phyloP scores from a whole-genome alignment of 129 eudicot genomes.

The Gnaphalium uliginosum region DNA sequence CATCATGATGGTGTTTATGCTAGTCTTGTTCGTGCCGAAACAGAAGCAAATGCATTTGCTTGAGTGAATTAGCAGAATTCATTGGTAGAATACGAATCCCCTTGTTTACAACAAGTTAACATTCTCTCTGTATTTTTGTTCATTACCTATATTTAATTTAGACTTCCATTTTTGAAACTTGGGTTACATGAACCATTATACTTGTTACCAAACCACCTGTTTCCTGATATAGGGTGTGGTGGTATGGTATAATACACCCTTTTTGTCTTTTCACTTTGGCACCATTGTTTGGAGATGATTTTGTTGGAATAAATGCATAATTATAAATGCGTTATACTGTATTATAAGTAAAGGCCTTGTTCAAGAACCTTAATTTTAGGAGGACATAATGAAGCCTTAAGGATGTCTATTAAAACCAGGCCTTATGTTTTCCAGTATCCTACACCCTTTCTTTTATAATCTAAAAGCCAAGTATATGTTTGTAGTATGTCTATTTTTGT shows the following conservation, averaged over 20 bases:
- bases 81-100: background rate
- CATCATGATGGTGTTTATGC: constrained; percentile 67
- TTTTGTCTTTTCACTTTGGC: background rate
- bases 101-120: background rate
- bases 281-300: background rate
- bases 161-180: background rate
- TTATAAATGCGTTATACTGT: no score
- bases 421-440: constrained; percentile 87
- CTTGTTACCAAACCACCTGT: background rate
- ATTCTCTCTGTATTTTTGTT: background rate
- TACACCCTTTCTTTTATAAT: no score
- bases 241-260: background rate
- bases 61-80: constrained; percentile 18
- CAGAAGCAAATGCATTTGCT: constrained; percentile 78
- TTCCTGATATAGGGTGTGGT: background rate
- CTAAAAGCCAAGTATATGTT: no score
- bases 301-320: no score
- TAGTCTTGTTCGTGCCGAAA: constrained; percentile 72
- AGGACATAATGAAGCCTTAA: constrained; percentile 87
- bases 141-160: background rate
- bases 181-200: background rate
- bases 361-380: constrained; percentile 73
- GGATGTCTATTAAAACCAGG: constrained; percentile 88
- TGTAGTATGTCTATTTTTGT: no score
- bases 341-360: no score